phyloP scores from a whole-genome alignment of 305 asterid species.

The Nicotiana rustica region DNA sequence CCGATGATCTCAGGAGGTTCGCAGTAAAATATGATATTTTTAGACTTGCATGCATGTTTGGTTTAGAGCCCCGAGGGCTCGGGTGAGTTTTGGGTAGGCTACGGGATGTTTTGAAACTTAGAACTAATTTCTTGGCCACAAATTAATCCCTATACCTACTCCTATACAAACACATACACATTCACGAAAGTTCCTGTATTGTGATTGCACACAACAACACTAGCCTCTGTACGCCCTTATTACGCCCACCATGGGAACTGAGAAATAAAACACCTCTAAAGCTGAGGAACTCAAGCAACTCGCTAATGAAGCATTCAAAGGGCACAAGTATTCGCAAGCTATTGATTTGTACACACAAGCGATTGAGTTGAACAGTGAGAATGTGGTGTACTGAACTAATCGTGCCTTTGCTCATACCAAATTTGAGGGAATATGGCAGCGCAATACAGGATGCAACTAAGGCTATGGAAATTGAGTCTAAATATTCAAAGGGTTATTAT shows the following conservation, averaged over 20 bases:
- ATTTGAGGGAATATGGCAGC: slow-evolving; percentile 98
- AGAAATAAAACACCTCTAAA: slow-evolving; percentile 51
- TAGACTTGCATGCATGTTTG: too few relatives aligned
- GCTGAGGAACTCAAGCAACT: slow-evolving; percentile 84
- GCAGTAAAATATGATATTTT: too few relatives aligned
- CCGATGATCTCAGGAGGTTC: too few relatives aligned
- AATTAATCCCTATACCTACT: too few relatives aligned
- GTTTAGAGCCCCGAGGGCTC: too few relatives aligned
- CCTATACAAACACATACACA: too few relatives aligned
- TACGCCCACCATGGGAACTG: slow-evolving; percentile 91
- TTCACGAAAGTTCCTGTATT: not conserved
- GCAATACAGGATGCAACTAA: slow-evolving; percentile 88
- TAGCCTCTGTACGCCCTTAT: slow-evolving; percentile 27
- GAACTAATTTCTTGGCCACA: too few relatives aligned
- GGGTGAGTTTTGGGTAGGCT: too few relatives aligned
- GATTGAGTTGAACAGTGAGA: slow-evolving; percentile 64
- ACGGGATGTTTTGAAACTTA: too few relatives aligned
- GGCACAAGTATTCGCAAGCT: slow-evolving; percentile 85
- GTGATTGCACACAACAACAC: slow-evolving; percentile 36
- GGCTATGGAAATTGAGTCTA: slow-evolving; percentile 87
- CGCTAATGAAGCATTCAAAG: slow-evolving; percentile 97
- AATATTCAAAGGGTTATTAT: slow-evolving; percentile 95
- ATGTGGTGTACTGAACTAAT: slow-evolving; percentile 96
- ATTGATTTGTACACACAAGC: slow-evolving; percentile 95
- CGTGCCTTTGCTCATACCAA: slow-evolving; percentile 95